phyloP scores from a whole-genome alignment of 2,329 filamentous ascomycete species.

The Orbilia javanica region DNA sequence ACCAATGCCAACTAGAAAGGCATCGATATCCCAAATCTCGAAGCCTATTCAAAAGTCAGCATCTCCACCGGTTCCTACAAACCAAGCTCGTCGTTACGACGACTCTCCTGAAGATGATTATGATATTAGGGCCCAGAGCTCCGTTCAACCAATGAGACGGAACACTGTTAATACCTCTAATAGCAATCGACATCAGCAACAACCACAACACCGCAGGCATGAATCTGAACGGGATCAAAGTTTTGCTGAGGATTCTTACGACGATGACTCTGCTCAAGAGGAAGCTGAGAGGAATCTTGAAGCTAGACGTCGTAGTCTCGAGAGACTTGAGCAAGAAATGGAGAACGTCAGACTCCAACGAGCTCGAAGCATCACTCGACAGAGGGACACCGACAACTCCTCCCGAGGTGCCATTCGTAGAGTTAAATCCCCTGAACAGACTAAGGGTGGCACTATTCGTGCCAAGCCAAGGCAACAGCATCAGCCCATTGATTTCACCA shows the following conservation, averaged over 20 bases:
- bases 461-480: conserved; percentile 34
- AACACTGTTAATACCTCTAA: conserved; percentile 23
- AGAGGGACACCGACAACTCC: conserved; percentile 30
- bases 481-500: conserved; percentile 26
- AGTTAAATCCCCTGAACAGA: conserved; percentile 47
- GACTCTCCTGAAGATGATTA: conserved; percentile 52
- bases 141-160: conserved; percentile 27
- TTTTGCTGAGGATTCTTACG: conserved; percentile 53
- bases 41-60: conserved; percentile 20
- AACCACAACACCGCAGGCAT: conserved; percentile 14
- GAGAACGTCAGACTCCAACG: conserved; percentile 52
- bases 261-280: conserved; percentile 51
- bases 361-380: conserved; percentile 47
- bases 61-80: conserved; percentile 1
- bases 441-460: conserved; percentile 31
- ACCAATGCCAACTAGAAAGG: conserved; percentile 50
- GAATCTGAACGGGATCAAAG: conserved; percentile 47
- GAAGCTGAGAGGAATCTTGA: conserved; percentile 52
- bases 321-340: conserved; percentile 56
- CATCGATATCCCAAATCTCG: conserved; percentile 40
- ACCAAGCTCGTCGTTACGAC: conserved; percentile 35
- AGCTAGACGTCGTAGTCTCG: conserved; percentile 49
- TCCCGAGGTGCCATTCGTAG: conserved; percentile 34
- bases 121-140: conserved; percentile 34
- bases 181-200: conserved; percentile 16